Conservation (phyloP, 2,329 filamentous ascomycete species). For the Harringtonia aguacate region DNA sequence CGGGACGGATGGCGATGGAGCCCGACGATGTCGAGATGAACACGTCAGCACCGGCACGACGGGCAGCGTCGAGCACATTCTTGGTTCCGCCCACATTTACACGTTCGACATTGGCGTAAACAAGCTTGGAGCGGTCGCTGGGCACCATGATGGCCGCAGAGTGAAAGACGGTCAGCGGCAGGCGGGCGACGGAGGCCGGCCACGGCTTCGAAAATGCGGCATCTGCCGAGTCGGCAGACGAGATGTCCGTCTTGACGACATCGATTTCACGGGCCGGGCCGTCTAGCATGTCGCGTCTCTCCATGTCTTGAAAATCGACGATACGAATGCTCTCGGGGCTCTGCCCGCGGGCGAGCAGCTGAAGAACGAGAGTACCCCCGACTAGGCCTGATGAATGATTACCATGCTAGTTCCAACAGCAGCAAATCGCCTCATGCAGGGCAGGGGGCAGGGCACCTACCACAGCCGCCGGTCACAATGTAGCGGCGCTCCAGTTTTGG, state of each 20-base stretch:
- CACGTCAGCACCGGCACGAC: conserved; percentile 27
- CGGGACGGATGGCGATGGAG: conserved; percentile 28
- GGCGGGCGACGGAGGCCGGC: conserved; percentile 23
- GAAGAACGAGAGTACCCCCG: conserved; percentile 35
- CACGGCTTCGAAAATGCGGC: conserved; percentile 32
- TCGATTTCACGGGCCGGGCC: conserved; percentile 22
- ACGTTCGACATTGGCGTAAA: conserved; percentile 25
- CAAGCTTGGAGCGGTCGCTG: conserved; percentile 27
- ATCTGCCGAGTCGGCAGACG: conserved; percentile 23
- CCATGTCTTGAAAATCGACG: conserved; percentile 31
- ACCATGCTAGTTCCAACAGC: no score
- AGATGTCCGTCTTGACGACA: conserved; percentile 33
- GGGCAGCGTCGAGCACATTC: conserved; percentile 32
- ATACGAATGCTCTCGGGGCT: conserved; percentile 33
- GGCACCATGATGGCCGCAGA: conserved; percentile 35
- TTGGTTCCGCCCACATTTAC: conserved; percentile 36
- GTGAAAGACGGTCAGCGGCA: conserved; percentile 39
- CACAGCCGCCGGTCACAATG: conserved; percentile 26
- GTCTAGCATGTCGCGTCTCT: conserved; percentile 24
- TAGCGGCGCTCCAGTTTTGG: conserved; percentile 24
- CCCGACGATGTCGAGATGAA: conserved; percentile 36
- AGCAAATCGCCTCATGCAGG: no score
- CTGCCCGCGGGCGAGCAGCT: conserved; percentile 36
- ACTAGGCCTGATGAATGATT: no score
- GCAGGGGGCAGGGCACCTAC: no score